phyloP scores from a whole-genome alignment of 768 basidiomycete genomes.

The Suillus cothurnatus region DNA sequence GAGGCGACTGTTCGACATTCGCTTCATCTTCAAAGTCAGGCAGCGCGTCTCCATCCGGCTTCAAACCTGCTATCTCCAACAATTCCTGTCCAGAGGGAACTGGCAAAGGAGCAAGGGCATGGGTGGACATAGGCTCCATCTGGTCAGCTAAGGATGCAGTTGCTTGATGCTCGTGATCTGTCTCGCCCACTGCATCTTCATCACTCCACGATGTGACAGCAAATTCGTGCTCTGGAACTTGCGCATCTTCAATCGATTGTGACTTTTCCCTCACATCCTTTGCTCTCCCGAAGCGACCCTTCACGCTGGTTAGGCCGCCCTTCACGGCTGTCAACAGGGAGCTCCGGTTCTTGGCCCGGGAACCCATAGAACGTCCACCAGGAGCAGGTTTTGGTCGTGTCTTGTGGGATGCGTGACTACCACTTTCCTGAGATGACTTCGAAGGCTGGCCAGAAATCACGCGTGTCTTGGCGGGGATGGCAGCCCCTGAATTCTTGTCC shows the following conservation, averaged over 20 bases:
- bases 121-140: neutral
- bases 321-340: conserved; percentile 58
- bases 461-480: conserved; percentile 54
- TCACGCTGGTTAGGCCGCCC: conserved; percentile 52
- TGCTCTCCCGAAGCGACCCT: conserved; percentile 40
- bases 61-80: conserved; percentile 51
- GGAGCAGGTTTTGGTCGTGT: conserved; percentile 46
- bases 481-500: conserved; percentile 33
- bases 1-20: conserved; percentile 16
- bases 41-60: conserved; percentile 42
- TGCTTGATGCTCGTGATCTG: conserved; percentile 11
- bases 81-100: conserved; percentile 48
- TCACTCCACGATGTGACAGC: conserved; percentile 22
- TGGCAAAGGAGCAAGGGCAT: neutral
- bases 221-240: conserved; percentile 13
- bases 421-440: conserved; percentile 13
- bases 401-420: conserved; percentile 13
- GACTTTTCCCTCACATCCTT: conserved; percentile 19
- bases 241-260: conserved; percentile 23
- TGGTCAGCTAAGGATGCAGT: conserved; percentile 7
- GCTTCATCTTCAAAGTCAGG: conserved; percentile 61
- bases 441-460: conserved; percentile 30
- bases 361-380: conserved; percentile 49
- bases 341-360: conserved; percentile 43
- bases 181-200: conserved; percentile 15